These are phyloP conservation scores for Aureobasidium sp. DNA, from an alignment of 2,329 filamentous ascomycete genomes.

Conservation along the genomic window DNA sequence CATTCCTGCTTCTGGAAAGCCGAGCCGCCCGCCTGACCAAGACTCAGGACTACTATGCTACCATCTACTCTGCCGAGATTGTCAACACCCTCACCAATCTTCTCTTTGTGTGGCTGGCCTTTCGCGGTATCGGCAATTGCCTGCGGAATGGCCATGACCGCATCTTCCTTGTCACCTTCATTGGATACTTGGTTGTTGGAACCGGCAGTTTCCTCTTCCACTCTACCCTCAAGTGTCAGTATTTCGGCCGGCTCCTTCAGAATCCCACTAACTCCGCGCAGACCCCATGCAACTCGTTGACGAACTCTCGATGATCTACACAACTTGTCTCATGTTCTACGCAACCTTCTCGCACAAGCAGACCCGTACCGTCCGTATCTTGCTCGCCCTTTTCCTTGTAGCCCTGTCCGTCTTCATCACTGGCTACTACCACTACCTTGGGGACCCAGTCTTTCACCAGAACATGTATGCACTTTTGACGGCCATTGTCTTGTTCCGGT, in stretches of 20 bases:
- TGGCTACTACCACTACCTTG: constrained; percentile 71
- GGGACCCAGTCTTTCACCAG: constrained; percentile 78
- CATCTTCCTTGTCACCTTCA: constrained; percentile 64
- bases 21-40: constrained; percentile 4
- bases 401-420: constrained; percentile 59
- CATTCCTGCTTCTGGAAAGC: neutral
- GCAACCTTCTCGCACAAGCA: constrained; percentile 68
- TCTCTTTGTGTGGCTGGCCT: constrained; percentile 71
- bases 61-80: constrained; percentile 67
- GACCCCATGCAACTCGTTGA: constrained; percentile 66
- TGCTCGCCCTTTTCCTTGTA: constrained; percentile 53
- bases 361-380: constrained; percentile 42
- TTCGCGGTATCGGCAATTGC: constrained; percentile 69
- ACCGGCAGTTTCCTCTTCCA: constrained; percentile 58
- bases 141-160: constrained; percentile 62
- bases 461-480: constrained; percentile 70
- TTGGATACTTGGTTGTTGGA: constrained; percentile 56
- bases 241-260: neutral
- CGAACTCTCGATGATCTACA: constrained; percentile 67
- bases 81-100: constrained; percentile 76
- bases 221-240: constrained; percentile 54
- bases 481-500: constrained; percentile 60
- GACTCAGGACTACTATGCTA: constrained; percentile 65
- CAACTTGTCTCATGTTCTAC: constrained; percentile 62
- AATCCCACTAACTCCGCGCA: constrained; percentile 24